Evolutionary conservation across 148 eudicot species (phyloP), one percentile per base, ranked within the genome.

Genomic region (Arbutus unedo): DNA sequence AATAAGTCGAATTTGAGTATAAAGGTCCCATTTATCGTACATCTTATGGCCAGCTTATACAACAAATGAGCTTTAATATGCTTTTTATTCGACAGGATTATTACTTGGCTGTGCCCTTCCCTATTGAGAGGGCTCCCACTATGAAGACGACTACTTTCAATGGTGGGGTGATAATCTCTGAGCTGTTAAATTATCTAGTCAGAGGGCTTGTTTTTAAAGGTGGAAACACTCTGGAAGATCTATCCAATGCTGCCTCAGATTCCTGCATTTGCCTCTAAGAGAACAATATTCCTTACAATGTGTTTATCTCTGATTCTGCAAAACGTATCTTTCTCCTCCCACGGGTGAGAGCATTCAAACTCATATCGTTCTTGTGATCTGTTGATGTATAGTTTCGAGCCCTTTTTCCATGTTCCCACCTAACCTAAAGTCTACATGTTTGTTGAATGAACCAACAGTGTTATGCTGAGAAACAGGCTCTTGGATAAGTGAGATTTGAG

Each of bases 381-480:
- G 18, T 50, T n/a, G 56, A 3, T 11, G 4, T 51, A 47, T 54
- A 10, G 31, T 81, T 45, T 3, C 56, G 47, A 54, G 54, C 67
- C 25, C 55, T 9, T 68, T 51, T 51, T 55, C 9, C 50, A 2
- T 68, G 51, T 41, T 50, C 59, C 83, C 71, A 23, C 59, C 74
- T 49, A 18, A 8, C 60, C 45, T 53, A 44, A 2, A 18, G 19
- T 38, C 19, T 19, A 38, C 7, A 3, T 64, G 11, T 31, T 53
- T 76, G 8, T 71, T 11, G 16, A 38, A 71, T 81, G 74, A 66
- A 78, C 74, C 64, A 54, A 47, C 91, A 96, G 99, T 94, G 99
- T 75, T 96, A 94, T 84, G 98, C 99, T 19, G 99, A 96, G 94
- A 96, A 92, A 83, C 99, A 96, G 79, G 98, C 99, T 38, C 90